phyloP scores from a whole-genome alignment of 2,329 filamentous ascomycete species.

The Monilinia polystroma region DNA sequence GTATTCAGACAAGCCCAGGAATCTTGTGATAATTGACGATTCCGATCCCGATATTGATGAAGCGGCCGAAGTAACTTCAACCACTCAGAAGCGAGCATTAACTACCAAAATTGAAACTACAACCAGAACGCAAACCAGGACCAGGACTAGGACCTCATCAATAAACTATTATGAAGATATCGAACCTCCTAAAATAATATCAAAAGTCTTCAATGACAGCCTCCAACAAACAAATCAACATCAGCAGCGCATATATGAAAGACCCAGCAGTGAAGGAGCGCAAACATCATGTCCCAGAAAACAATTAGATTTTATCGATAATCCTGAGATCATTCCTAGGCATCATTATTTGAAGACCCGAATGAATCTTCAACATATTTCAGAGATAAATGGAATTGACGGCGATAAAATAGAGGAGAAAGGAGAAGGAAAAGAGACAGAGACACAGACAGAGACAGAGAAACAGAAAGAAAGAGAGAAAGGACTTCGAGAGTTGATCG shows the following conservation, averaged over 20 bases:
- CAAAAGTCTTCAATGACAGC: not conserved
- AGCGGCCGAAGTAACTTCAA: not conserved
- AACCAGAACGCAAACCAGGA: not conserved
- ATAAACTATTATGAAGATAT: not conserved
- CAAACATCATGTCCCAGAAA: not conserved
- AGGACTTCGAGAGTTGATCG: not conserved
- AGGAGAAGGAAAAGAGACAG: too few species aligned
- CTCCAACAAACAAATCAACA: not conserved
- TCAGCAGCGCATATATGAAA: not conserved
- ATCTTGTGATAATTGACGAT: constrained; percentile 13
- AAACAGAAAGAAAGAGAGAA: not conserved
- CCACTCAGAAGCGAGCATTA: constrained; percentile 21
- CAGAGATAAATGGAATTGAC: constrained; percentile 6
- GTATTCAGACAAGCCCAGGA: not conserved
- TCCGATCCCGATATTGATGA: not conserved
- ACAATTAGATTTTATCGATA: not conserved
- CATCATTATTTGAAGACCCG: not conserved
- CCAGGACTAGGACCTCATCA: not conserved
- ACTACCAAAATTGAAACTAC: not conserved
- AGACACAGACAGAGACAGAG: too few species aligned
- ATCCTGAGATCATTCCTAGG: not conserved
- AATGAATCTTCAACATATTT: constrained; percentile 19
- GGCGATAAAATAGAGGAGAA: not conserved
- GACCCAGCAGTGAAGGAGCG: not conserved
- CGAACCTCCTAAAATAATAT: not conserved